These are phyloP conservation scores for Prunus yedoensis DNA, from an alignment of 331 rosid species.

Conservation along the genomic window DNA sequence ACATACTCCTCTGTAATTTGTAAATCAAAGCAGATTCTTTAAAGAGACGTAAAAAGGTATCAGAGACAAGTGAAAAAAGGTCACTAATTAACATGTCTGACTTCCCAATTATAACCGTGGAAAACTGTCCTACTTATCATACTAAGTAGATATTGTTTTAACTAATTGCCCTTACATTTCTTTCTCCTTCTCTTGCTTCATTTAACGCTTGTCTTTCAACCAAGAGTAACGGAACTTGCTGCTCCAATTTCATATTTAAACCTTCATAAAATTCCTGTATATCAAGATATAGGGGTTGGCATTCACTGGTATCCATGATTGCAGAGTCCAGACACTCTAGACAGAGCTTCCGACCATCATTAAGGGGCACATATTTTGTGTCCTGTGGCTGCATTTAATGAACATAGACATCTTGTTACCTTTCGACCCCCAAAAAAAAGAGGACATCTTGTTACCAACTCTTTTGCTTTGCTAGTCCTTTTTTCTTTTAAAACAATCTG, in stretches of 20 bases:
- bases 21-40: too few species aligned
- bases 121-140: constrained; percentile 11
- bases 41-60: neutral
- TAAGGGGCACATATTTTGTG: constrained; percentile 61
- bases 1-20: too few species aligned
- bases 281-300: constrained; percentile 84
- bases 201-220: constrained; percentile 97
- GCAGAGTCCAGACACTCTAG: constrained; percentile 93
- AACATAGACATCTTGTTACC: constrained; percentile 20
- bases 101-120: neutral
- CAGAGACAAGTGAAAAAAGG: constrained; percentile 6
- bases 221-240: constrained; percentile 88
- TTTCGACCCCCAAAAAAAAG: too few species aligned
- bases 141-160: constrained; percentile 18
- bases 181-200: constrained; percentile 98
- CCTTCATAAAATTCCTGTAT: constrained; percentile 83
- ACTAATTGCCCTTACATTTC: constrained; percentile 62
- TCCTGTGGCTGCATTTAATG: constrained; percentile 62
- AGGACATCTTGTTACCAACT: constrained; percentile 9
- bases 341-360: constrained; percentile 95
- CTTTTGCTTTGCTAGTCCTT: constrained; percentile 5
- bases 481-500: neutral
- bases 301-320: constrained; percentile 82
- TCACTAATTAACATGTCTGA: neutral
- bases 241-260: constrained; percentile 85